Conservation (phyloP, 1,284 basidiomycete species). For the Cutaneotrichosporon sp. region DNA sequence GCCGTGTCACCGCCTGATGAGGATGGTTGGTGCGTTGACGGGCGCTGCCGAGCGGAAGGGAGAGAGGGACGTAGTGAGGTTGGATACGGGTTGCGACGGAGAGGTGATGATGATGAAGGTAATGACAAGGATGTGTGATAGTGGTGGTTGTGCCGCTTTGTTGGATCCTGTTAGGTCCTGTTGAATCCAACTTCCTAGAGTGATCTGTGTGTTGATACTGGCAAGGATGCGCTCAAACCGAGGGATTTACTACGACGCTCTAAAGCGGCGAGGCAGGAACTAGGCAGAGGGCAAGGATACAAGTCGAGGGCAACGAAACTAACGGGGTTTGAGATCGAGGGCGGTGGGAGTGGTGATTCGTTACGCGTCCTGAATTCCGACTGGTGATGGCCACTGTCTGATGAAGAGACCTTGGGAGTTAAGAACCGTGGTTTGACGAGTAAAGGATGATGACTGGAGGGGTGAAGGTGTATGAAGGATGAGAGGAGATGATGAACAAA, state of each 20-base stretch:
- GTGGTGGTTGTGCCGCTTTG: background rate
- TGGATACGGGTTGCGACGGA: background rate
- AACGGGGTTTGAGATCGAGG: background rate
- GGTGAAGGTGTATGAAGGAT: no score
- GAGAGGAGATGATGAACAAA: background rate
- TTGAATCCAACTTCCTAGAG: background rate
- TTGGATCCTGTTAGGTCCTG: background rate
- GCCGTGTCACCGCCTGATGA: constrained; percentile 11
- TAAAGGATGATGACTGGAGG: no score
- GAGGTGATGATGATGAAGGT: background rate
- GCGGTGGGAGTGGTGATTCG: background rate
- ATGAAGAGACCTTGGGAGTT: background rate
- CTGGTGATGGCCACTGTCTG: background rate
- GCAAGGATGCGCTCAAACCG: background rate
- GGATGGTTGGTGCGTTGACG: background rate
- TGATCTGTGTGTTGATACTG: background rate
- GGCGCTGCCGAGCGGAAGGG: background rate
- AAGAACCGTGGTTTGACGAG: background rate
- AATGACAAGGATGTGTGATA: background rate
- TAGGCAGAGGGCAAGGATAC: background rate
- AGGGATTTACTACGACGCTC: background rate
- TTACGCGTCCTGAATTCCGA: background rate
- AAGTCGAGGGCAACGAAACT: background rate
- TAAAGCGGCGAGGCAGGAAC: background rate
- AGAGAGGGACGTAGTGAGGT: background rate